Evolutionary conservation across 345 rosid species (phyloP), one percentile per base, ranked within the genome.

Genomic region (Arabis alpina): DNA sequence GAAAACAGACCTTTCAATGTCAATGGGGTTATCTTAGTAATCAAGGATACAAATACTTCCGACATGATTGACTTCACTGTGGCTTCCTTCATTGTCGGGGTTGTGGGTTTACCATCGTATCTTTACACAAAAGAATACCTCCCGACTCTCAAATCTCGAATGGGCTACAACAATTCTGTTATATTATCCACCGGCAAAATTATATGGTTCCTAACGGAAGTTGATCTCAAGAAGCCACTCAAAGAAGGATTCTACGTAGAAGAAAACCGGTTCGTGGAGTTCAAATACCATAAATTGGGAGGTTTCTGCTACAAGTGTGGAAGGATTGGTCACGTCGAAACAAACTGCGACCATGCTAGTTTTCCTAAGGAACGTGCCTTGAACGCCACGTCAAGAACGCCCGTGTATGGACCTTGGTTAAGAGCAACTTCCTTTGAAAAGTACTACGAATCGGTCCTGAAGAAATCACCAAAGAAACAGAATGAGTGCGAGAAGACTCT

Each of bases 201-300:
- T 3, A 3, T 12, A 0, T 10, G 0, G 25, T 50, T 19, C 14
- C 0, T 25, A 34, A 23, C 30, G 8, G 1, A 62, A 65, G 10
- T 64, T 16, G 70, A 64, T 48, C 76, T 72, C 15, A 64, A 64
- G 64, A 56, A 72, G 34, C 76, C 76, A 11, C 64, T 64, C 58
- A 56, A 42, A 40, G 27, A 64, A 15, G 71, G 71, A 5, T 64
- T 55, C 76, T 25, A 54, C 43, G 0, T 23, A 9, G n/a, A 23
- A 2, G 23, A 19, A 19, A 34, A 55, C 50, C 57, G 51, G 14
- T 72, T 36, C 36, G 58, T 64, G 30, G 9, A 27, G 76, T 64
- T 72, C 14, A 59, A 40, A 19, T 70, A 60, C 24, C 0, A 0
- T 0, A 48, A 48, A 9, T 14, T 72, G n/a, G 70, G 52, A 0